Conservation (phyloP, 768 basidiomycete species). For the Astraeus odoratus region DNA sequence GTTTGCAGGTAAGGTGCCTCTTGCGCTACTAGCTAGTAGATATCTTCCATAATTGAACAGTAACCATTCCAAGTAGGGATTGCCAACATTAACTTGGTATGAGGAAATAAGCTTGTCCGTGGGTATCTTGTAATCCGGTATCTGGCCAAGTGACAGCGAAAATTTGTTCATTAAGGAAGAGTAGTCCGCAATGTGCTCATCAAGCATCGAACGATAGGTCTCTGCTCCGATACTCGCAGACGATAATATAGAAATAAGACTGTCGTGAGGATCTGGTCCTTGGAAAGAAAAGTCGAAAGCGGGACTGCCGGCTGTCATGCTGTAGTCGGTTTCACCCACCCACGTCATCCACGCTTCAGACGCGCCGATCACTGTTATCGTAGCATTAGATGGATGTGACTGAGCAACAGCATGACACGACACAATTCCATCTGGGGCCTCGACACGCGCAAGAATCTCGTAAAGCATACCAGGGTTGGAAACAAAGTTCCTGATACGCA, state of each 20-base stretch:
- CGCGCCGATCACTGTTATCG: slow-evolving; percentile 39
- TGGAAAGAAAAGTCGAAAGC: slow-evolving; percentile 54
- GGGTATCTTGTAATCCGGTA: slow-evolving; percentile 40
- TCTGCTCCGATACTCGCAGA: slow-evolving; percentile 15
- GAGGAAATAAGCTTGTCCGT: slow-evolving; percentile 50
- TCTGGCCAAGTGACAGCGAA: slow-evolving; percentile 53
- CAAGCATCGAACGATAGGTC: slow-evolving; percentile 35
- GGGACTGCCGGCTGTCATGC: slow-evolving; percentile 52
- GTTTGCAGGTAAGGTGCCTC: slow-evolving; percentile 62
- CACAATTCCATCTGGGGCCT: slow-evolving; percentile 25
- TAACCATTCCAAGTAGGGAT: slow-evolving; percentile 67
- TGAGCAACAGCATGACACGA: slow-evolving; percentile 27
- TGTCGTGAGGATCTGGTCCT: slow-evolving; percentile 51
- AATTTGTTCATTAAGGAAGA: slow-evolving; percentile 40
- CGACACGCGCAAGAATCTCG: slow-evolving; percentile 52
- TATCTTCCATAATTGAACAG: slow-evolving; percentile 70
- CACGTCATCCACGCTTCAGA: slow-evolving; percentile 60
- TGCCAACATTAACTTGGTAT: slow-evolving; percentile 49
- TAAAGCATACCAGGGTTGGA: slow-evolving; percentile 58
- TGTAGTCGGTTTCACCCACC: slow-evolving; percentile 70
- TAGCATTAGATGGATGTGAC: slow-evolving; percentile 35
- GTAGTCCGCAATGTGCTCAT: slow-evolving; percentile 48
- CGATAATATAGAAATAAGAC: slow-evolving; percentile 34
- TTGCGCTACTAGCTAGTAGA: slow-evolving; percentile 52
- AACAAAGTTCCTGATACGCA: slow-evolving; percentile 47